Conservation (phyloP, 169 alveolate genomes). For the Cyclospora cayetanensis region DNA sequence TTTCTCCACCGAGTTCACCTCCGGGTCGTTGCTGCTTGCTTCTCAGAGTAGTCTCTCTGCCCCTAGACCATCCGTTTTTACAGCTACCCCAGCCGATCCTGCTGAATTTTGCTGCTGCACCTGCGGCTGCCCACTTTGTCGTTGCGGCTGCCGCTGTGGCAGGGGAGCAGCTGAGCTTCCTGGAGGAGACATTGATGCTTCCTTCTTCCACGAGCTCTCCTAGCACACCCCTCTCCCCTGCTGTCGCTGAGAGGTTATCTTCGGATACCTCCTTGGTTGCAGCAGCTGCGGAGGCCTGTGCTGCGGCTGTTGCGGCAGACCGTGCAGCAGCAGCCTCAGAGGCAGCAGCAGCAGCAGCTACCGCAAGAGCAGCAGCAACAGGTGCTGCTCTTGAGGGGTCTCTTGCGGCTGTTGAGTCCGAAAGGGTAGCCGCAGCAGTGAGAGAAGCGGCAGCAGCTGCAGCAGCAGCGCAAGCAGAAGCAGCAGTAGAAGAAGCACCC, state of each 20-base stretch:
- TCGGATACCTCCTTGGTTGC: background rate
- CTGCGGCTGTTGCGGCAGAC: background rate
- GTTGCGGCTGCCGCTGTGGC: background rate
- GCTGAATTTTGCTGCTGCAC: background rate
- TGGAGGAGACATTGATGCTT: background rate
- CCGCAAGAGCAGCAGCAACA: background rate
- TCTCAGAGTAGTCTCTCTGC: background rate
- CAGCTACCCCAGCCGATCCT: background rate
- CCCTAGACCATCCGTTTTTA: background rate
- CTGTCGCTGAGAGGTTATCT: background rate
- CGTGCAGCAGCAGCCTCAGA: background rate
- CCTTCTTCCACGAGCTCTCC: background rate
- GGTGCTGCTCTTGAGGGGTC: background rate
- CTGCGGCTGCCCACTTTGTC: background rate
- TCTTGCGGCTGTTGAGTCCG: background rate
- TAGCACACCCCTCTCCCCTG: background rate
- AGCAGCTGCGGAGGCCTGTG: background rate
- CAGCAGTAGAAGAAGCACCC: background rate
- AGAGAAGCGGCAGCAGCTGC: constrained; percentile 16
- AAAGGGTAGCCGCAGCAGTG: background rate
- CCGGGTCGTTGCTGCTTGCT: background rate
- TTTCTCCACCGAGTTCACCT: too few species aligned
- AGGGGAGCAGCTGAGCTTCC: background rate
- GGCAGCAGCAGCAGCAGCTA: constrained; percentile 5
- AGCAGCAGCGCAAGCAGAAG: background rate